These are phyloP conservation scores for Neofusicoccum umdonicola DNA, from an alignment of 2,329 filamentous ascomycete genomes.

Conservation along the genomic window DNA sequence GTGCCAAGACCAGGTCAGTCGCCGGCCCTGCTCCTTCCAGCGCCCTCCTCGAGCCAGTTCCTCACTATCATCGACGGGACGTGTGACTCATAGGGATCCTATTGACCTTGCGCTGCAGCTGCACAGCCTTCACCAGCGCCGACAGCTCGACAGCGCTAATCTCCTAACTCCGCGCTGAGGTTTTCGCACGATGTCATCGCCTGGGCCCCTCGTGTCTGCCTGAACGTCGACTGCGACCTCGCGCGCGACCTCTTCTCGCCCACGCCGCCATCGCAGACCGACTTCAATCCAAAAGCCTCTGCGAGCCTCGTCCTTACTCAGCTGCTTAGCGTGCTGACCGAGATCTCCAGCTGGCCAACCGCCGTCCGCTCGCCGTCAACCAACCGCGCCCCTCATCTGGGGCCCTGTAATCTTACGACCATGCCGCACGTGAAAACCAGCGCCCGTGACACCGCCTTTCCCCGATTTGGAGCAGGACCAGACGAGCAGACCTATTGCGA, in stretches of 20 bases:
- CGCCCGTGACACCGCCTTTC: not conserved
- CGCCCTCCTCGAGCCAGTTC: not conserved
- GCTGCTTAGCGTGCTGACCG: constrained; percentile 5
- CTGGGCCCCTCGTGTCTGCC: not conserved
- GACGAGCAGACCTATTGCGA: too few species aligned
- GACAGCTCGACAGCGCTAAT: not conserved
- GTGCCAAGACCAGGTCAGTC: constrained; percentile 12
- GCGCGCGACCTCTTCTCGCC: not conserved
- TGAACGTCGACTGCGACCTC: not conserved
- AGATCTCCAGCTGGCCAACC: not conserved
- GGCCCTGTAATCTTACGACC: not conserved
- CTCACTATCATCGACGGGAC: not conserved
- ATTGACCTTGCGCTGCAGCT: constrained; percentile 1
- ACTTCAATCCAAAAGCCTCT: not conserved
- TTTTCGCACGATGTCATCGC: constrained; percentile 6
- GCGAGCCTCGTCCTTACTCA: constrained; percentile 4
- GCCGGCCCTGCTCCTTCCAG: not conserved
- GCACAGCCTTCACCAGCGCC: not conserved
- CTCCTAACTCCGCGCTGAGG: constrained; percentile 12
- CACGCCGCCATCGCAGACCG: not conserved
- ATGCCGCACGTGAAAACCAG: not conserved
- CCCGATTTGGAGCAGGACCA: not conserved
- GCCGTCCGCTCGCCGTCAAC: not conserved
- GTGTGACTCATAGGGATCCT: constrained; percentile 4
- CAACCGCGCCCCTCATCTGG: constrained; percentile 8